phyloP scores from a whole-genome alignment of 2,329 filamentous ascomycete species.

The Epichloe hybrida region DNA sequence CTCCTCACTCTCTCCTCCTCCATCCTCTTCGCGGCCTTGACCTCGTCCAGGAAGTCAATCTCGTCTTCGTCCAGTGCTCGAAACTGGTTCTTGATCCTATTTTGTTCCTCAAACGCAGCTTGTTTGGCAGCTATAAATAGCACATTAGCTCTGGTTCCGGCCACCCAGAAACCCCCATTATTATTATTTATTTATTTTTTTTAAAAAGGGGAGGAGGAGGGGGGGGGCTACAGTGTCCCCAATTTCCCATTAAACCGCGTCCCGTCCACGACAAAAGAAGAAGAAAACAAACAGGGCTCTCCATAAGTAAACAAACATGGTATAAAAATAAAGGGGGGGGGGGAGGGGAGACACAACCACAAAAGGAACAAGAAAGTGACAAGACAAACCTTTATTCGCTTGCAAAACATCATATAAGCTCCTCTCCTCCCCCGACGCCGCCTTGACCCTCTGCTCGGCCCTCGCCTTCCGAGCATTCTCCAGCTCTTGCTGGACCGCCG shows the following conservation, averaged over 20 bases:
- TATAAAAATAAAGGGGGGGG: neutral
- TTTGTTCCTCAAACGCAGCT: conserved; percentile 66
- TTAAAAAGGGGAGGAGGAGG: too few relatives aligned
- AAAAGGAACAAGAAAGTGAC: neutral
- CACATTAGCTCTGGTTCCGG: too few relatives aligned
- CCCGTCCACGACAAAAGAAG: neutral
- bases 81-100: conserved; percentile 62
- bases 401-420: conserved; percentile 63
- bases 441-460: conserved; percentile 33
- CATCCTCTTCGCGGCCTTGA: conserved; percentile 32
- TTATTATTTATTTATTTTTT: too few relatives aligned
- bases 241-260: too few relatives aligned
- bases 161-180: neutral
- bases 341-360: neutral
- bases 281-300: neutral
- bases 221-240: too few relatives aligned
- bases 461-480: conserved; percentile 44
- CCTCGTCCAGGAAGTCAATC: conserved; percentile 56
- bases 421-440: conserved; percentile 35
- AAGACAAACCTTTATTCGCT: conserved; percentile 59
- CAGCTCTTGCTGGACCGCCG: conserved; percentile 49
- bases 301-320: too few relatives aligned
- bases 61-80: conserved; percentile 67
- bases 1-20: conserved; percentile 40
- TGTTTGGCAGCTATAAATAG: conserved; percentile 54